Base-by-base conservation (phyloP, 2,329 filamentous ascomycete genomes). In the Rugonectria rugulosa region DNA sequence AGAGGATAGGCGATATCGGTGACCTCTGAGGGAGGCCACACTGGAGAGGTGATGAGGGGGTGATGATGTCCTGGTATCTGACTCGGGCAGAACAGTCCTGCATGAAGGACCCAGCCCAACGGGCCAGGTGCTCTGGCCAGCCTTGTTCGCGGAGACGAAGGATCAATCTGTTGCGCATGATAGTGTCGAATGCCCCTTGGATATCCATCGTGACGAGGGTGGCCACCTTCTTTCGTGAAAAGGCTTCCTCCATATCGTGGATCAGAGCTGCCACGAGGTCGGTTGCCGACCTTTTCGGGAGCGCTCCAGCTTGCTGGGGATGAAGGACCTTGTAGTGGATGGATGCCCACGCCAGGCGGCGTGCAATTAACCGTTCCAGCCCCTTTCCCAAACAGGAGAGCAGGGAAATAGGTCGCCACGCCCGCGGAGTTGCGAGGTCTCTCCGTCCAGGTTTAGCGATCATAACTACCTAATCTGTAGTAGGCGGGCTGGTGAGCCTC, bases 171-270 rank as follows among this genome's bases (percentile, higher is more conserved):
- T 64, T 64, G 6, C 52, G 41, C 40, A 65, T 51, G 14, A 61
- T 56, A 3, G 49, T 58, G 32, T 67, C 54, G 31, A 65, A 65
- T 3, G 62, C 61, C 4, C 61, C 61, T 27, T 62, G 24, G 15
- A 61, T 56, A 29, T 65, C 52, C 10, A 63, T 50, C 1, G 55
- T 65, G 21, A 62, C 27, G 10, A 65, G 32, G 9, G 50, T 61
- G 7, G 44, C 53, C 8, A 63, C 55, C 24, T 52, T 21, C 12
- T 53, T 54, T 15, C 31, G 21, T 5, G 50, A 43, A 7, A 65
- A 52, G 9, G 57, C 58, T 43, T 53, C 56, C 37, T 68, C 60
- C 3, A 65, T 58, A 10, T 67, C 48, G 27, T 65, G 43, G 19
- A 64, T 53, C 0, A 68, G 50, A 10, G 57, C 50, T 5, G 58